These are phyloP conservation scores for Gracilaria caudata DNA, from an alignment of 23 red algal genomes.

Conservation along the genomic window DNA sequence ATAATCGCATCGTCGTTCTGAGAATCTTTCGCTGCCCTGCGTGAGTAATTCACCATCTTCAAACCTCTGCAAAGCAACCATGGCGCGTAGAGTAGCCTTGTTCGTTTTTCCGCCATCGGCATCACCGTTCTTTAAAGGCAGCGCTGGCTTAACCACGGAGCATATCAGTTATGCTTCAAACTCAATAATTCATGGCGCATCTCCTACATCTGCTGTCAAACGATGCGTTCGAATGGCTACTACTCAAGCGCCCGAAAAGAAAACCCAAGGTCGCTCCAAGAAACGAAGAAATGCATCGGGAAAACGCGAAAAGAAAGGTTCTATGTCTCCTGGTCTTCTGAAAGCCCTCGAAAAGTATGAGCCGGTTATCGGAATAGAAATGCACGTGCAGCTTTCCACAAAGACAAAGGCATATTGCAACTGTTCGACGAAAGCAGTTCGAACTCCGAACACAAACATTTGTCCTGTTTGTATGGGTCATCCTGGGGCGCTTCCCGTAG, in stretches of 20 bases:
- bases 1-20: too few species aligned
- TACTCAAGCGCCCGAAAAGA: conserved; percentile 20
- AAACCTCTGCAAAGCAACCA: background rate
- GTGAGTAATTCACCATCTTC: too few species aligned
- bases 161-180: background rate
- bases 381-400: conserved; percentile 94
- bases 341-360: conserved; percentile 89
- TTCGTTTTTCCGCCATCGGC: conserved; percentile 5
- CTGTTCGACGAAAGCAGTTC: conserved; percentile 59
- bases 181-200: background rate
- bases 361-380: conserved; percentile 85
- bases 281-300: conserved; percentile 37
- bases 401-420: conserved; percentile 90
- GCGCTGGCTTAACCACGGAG: background rate
- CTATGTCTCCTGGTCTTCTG: conserved; percentile 61
- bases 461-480: conserved; percentile 94
- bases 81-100: conserved; percentile 3
- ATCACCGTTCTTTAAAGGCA: background rate
- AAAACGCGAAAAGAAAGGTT: conserved; percentile 67
- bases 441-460: conserved; percentile 84
- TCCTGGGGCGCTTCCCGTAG: conserved; percentile 90
- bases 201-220: background rate
- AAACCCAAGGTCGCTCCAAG: conserved; percentile 9
- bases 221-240: conserved; percentile 19
- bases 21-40: too few species aligned